Percentiles rank a stretch among this genome's conserved stretches.
Evolutionary conservation across 176 grass and related monocot species (phyloP).

Genomic region (Phyllostachys edulis): DNA sequence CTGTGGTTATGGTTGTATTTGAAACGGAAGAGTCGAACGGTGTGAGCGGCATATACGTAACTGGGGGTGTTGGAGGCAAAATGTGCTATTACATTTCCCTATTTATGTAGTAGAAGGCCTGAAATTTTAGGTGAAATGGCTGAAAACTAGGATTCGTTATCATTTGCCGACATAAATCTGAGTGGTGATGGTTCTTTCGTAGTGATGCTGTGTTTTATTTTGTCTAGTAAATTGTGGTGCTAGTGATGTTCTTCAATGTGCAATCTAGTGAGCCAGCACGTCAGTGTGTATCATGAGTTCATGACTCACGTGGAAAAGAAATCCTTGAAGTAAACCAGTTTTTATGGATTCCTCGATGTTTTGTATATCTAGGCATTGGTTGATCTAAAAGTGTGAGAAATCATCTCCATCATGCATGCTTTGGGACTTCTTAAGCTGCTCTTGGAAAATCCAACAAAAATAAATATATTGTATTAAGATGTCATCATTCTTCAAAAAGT

Average conservation of each 20-base stretch:
- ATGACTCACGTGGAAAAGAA: neutral
- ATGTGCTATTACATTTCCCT: neutral
- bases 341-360: neutral
- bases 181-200: neutral
- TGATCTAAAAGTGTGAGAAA: slow-evolving; percentile 3
- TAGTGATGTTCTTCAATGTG: neutral
- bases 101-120: neutral
- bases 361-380: neutral
- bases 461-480: neutral
- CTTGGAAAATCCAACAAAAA: neutral
- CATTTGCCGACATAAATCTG: neutral
- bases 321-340: neutral
- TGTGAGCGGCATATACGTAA: neutral
- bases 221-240: neutral
- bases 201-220: neutral
- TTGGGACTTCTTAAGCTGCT: neutral
- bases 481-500: neutral
- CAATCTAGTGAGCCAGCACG: neutral
- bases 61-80: neutral
- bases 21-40: neutral
- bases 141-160: neutral
- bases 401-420: neutral
- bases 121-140: neutral
- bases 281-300: neutral
- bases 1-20: neutral